Evolutionary conservation across 805 yeast genomes (phyloP).

Genomic region (Debaryomyces tyrocola): DNA sequence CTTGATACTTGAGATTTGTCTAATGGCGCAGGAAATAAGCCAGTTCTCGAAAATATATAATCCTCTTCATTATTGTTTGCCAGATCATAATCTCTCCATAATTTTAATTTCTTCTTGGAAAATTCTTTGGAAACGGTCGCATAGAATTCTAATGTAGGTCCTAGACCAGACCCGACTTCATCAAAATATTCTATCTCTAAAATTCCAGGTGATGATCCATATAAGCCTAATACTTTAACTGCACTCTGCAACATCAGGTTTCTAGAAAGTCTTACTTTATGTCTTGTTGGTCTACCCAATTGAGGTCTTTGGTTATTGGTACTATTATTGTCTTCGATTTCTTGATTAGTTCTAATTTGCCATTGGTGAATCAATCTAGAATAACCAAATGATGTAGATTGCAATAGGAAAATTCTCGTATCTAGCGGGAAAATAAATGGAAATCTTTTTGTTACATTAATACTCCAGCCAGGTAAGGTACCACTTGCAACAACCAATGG

Average conservation of each 20-base stretch:
- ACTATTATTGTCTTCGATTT: slow-evolving; percentile 30
- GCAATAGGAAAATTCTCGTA: slow-evolving; percentile 72
- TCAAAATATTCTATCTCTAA: slow-evolving; percentile 85
- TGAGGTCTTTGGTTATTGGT: slow-evolving; percentile 30
- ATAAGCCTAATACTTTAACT: slow-evolving; percentile 68
- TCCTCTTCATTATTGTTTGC: slow-evolving; percentile 18
- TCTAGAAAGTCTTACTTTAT: slow-evolving; percentile 77
- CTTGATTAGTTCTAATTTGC: slow-evolving; percentile 51
- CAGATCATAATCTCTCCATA: slow-evolving; percentile 63
- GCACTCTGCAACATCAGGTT: slow-evolving; percentile 72
- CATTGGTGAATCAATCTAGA: slow-evolving; percentile 78
- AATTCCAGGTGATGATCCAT: slow-evolving; percentile 77
- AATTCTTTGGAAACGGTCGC: slow-evolving; percentile 78
- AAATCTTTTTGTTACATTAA: slow-evolving; percentile 66
- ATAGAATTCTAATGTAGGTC: slow-evolving; percentile 94
- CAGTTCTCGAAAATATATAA: slow-evolving; percentile 45
- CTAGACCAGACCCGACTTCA: slow-evolving; percentile 95
- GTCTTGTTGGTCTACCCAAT: slow-evolving; percentile 75
- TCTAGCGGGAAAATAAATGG: slow-evolving; percentile 86
- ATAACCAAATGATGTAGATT: slow-evolving; percentile 88
- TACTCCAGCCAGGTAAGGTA: slow-evolving; percentile 81
- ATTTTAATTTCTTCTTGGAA: slow-evolving; percentile 48
- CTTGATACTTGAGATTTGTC: slow-evolving; percentile 19
- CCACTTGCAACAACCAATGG: slow-evolving; percentile 87
- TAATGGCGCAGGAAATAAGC: slow-evolving; percentile 76